Conservation (phyloP, 257 asterid species). For the Nicotiana paniculata region DNA sequence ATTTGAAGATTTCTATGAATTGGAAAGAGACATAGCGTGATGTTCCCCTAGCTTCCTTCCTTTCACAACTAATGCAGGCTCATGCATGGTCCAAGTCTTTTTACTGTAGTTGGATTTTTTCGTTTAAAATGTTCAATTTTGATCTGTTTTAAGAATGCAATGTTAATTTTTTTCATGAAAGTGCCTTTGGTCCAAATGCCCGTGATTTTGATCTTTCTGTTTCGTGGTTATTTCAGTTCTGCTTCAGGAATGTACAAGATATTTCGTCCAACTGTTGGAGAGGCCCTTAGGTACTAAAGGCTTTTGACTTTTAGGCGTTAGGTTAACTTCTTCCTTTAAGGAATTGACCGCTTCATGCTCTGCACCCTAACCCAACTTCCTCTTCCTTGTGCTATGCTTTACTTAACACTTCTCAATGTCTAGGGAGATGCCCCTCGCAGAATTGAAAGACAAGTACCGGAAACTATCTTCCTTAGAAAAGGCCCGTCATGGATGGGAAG, state of each 20-base stretch:
- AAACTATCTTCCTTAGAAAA: conserved; percentile 54
- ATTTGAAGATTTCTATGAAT: neutral
- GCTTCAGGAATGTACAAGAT: conserved; percentile 70
- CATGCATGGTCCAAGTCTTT: neutral
- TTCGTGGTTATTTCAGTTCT: conserved; percentile 46
- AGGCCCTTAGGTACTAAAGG: conserved; percentile 62
- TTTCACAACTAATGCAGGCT: conserved; percentile 1
- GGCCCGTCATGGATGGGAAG: conserved; percentile 86
- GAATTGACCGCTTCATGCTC: neutral
- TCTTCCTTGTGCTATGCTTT: neutral
- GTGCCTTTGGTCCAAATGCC: conserved; percentile 1
- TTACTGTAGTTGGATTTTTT: neutral
- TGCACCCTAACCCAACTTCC: neutral
- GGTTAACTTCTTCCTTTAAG: neutral
- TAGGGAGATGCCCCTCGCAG: conserved; percentile 92
- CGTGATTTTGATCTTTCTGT: conserved; percentile 5
- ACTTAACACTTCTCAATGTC: conserved; percentile 15
- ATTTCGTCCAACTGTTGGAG: conserved; percentile 88
- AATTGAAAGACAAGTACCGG: conserved; percentile 79
- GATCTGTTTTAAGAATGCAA: neutral
- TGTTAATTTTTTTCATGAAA: neutral
- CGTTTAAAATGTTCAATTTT: neutral
- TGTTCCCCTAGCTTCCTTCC: neutral
- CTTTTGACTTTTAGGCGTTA: neutral
- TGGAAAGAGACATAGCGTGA: neutral